Conservation (phyloP, 106 monocot species). For the Platanthera guangdongensis region DNA sequence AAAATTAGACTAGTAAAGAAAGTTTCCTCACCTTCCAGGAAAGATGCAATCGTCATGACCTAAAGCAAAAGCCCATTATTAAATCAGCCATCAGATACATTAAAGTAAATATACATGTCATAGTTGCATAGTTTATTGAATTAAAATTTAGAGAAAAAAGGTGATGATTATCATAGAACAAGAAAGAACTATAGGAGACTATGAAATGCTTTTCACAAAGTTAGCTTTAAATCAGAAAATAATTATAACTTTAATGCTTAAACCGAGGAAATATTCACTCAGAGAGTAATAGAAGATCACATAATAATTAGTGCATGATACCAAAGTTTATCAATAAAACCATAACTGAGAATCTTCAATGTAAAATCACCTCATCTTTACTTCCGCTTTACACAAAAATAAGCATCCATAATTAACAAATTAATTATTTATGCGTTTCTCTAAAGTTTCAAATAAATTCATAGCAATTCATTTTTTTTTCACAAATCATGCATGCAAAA, state of each 20-base stretch:
- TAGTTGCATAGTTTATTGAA: neutral
- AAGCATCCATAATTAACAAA: neutral
- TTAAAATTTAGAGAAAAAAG: neutral
- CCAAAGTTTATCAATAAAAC: neutral
- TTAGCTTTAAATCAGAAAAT: neutral
- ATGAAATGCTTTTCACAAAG: neutral
- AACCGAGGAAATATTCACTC: too few species aligned
- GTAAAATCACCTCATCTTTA: neutral
- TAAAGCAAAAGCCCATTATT: slow-evolving; percentile 4
- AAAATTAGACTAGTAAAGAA: neutral
- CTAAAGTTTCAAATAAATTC: neutral
- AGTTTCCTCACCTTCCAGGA: slow-evolving; percentile 62
- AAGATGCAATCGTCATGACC: slow-evolving; percentile 74
- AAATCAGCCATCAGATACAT: neutral
- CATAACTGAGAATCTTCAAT: neutral
- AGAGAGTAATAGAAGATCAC: neutral
- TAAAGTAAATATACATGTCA: neutral
- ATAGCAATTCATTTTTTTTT: neutral
- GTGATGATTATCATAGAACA: neutral
- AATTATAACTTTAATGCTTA: too few species aligned
- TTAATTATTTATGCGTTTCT: neutral
- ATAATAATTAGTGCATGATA: neutral
- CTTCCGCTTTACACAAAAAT: neutral
- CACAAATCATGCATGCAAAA: too few species aligned
- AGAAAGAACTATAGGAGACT: neutral